Percentiles rank a stretch among this genome's conserved stretches.
phyloP scores from a whole-genome alignment of 805 yeast genomes.

The Lachancea meyersii region DNA sequence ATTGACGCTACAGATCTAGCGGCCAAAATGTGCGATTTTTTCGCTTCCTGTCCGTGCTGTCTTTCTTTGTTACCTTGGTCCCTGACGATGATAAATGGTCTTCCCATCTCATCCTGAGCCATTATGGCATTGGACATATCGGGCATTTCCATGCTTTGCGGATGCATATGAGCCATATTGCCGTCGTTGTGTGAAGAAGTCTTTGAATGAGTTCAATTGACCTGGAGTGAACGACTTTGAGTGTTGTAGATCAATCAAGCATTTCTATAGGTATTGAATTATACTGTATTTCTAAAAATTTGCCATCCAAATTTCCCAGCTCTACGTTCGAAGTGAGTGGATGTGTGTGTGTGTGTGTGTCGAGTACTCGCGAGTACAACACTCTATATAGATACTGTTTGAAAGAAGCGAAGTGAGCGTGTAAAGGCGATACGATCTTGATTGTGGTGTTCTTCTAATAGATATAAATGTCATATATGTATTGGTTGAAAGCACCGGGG shows the following conservation, averaged over 20 bases:
- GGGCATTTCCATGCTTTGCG: slow-evolving; percentile 50
- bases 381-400: too few species aligned
- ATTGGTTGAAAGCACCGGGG: too few species aligned
- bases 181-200: not conserved
- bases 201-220: not conserved
- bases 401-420: too few species aligned
- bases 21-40: slow-evolving; percentile 82
- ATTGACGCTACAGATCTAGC: slow-evolving; percentile 93
- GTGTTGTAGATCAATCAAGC: not conserved
- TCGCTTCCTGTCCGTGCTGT: slow-evolving; percentile 73
- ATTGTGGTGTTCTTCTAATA: too few species aligned
- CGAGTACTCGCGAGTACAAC: not conserved
- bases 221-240: not conserved
- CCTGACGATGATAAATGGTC: slow-evolving; percentile 95
- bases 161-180: slow-evolving; percentile 27
- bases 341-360: not conserved
- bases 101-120: slow-evolving; percentile 98
- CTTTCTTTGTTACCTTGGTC: slow-evolving; percentile 66
- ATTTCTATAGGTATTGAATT: not conserved
- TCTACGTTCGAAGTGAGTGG: not conserved
- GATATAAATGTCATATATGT: too few species aligned
- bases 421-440: too few species aligned
- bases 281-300: not conserved
- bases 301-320: slow-evolving; percentile 1
- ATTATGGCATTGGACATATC: slow-evolving; percentile 97